A percentile compares a stretch with the other conserved stretches of the same genome.
Evolutionary conservation across 1,284 basidiomycete genomes (phyloP).

Genomic region (Tilletia walkeri): DNA sequence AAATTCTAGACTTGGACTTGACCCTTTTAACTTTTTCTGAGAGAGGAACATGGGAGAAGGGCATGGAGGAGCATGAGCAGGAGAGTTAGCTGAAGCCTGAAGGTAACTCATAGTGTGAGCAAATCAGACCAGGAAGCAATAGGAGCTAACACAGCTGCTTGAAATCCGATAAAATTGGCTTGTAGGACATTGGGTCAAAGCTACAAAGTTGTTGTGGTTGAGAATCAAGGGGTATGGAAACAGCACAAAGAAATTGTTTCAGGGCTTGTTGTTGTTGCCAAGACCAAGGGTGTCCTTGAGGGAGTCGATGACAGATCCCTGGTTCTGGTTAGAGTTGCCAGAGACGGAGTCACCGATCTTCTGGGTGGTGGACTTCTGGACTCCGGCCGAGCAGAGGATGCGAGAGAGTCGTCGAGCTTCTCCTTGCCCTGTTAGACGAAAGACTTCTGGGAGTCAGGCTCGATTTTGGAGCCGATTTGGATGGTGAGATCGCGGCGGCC

Average conservation of each 20-base stretch:
- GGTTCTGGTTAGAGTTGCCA: slow-evolving; percentile 40
- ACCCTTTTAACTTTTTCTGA: no score
- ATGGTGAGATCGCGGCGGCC: slow-evolving; percentile 40
- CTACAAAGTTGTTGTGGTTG: no score
- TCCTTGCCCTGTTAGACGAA: slow-evolving; percentile 38
- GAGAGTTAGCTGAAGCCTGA: no score
- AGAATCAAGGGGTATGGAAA: no score
- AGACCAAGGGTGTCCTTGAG: slow-evolving; percentile 43
- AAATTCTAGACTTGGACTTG: no score
- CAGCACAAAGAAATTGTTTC: background rate
- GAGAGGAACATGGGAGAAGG: no score
- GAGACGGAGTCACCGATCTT: slow-evolving; percentile 63
- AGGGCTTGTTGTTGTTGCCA: slow-evolving; percentile 17
- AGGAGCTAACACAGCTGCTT: no score
- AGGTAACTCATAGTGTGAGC: no score
- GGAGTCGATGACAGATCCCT: slow-evolving; percentile 40
- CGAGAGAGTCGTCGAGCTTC: slow-evolving; percentile 34
- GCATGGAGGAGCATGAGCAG: no score
- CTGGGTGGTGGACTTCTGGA: slow-evolving; percentile 53
- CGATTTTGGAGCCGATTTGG: slow-evolving; percentile 37
- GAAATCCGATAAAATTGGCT: no score
- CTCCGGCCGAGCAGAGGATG: slow-evolving; percentile 57
- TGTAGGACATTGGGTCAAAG: no score
- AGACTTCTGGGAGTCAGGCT: slow-evolving; percentile 43
- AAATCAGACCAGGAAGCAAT: no score